These are phyloP conservation scores for Xylaria multiplex DNA, from an alignment of 2,329 filamentous ascomycete genomes.

Conservation along the genomic window DNA sequence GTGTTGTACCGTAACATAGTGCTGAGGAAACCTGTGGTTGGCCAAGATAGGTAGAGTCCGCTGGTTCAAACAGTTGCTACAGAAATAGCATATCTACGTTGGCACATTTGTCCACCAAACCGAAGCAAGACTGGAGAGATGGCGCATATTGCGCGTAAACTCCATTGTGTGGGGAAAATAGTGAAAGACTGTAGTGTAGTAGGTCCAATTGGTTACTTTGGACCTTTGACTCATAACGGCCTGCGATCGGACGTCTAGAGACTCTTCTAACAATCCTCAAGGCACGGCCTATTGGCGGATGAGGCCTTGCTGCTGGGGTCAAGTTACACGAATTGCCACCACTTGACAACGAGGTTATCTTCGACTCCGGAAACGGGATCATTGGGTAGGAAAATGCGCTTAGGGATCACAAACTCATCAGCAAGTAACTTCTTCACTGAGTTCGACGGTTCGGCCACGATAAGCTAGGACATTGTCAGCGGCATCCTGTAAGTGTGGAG, in stretches of 20 bases:
- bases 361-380: conserved; percentile 58
- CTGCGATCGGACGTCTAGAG: conserved; percentile 25
- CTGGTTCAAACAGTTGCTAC: conserved; percentile 20
- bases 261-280: conserved; percentile 9
- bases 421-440: conserved; percentile 86
- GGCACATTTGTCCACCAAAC: conserved; percentile 21
- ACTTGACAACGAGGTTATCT: conserved; percentile 66
- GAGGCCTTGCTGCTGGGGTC: neutral
- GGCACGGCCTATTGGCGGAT: conserved; percentile 9
- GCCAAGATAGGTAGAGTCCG: conserved; percentile 20
- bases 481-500: neutral
- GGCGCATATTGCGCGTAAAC: conserved; percentile 25
- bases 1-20: conserved; percentile 13
- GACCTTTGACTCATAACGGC: conserved; percentile 27
- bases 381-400: conserved; percentile 74
- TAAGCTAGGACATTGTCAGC: conserved; percentile 66
- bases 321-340: conserved; percentile 66
- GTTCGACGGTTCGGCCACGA: conserved; percentile 85
- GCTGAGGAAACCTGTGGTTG: conserved; percentile 13
- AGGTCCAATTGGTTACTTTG: conserved; percentile 22
- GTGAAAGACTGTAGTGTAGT: conserved; percentile 21
- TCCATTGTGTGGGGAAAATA: conserved; percentile 9
- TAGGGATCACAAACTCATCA: conserved; percentile 93
- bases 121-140: conserved; percentile 12
- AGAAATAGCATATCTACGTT: conserved; percentile 32